Percentiles rank a stretch among this genome's conserved stretches.
Evolutionary conservation across 2,329 filamentous ascomycete genomes (phyloP).

Genomic region (Aspergillus sergii): DNA sequence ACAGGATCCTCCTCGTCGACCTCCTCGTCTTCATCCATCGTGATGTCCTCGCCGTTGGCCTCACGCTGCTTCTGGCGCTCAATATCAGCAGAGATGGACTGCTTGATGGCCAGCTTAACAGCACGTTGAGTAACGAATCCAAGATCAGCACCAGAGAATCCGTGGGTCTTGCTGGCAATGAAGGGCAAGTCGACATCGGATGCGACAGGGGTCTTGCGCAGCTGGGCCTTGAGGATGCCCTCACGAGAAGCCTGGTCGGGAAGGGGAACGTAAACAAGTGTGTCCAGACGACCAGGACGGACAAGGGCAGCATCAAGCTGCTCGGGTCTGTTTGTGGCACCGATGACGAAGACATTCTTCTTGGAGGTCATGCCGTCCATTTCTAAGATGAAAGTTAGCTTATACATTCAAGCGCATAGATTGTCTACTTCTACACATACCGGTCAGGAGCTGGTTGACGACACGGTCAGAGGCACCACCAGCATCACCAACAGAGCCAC

Average conservation of each 20-base stretch:
- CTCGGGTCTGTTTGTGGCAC: constrained; percentile 97
- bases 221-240: constrained; percentile 89
- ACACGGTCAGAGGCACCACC: constrained; percentile 99
- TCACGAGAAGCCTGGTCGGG: constrained; percentile 89
- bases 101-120: constrained; percentile 99
- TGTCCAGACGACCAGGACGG: constrained; percentile 98
- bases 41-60: constrained; percentile 72
- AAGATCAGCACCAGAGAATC: constrained; percentile 99
- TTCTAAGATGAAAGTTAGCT: constrained; percentile 62
- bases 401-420: not conserved
- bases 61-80: constrained; percentile 88
- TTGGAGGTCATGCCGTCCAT: constrained; percentile 99
- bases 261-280: constrained; percentile 95
- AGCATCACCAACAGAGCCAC: constrained; percentile 92
- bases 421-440: constrained; percentile 49
- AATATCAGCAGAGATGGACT: constrained; percentile 86
- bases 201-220: constrained; percentile 95
- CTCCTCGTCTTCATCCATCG: constrained; percentile 73
- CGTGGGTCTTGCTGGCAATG: constrained; percentile 96
- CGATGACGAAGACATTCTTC: constrained; percentile 99
- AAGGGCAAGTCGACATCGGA: constrained; percentile 83
- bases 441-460: constrained; percentile 98
- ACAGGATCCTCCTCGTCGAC: constrained; percentile 77
- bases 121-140: constrained; percentile 98
- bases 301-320: constrained; percentile 97